Conservation (phyloP, 2,329 filamentous ascomycete genomes). For the Fusarium sublunatum region DNA sequence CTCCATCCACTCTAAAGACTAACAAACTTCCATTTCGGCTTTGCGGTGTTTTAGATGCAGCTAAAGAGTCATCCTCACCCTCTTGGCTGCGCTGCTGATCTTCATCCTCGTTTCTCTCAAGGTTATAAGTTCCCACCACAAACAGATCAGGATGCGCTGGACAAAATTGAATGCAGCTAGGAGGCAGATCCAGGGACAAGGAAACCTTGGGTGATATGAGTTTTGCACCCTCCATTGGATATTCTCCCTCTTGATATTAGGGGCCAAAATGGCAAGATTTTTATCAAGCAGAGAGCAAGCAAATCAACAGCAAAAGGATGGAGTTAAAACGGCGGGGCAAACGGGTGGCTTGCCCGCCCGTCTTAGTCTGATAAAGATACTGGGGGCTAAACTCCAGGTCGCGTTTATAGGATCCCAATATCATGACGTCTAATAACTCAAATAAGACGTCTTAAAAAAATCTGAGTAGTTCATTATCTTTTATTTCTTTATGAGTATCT, state of each 20-base stretch:
- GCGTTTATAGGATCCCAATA: background rate
- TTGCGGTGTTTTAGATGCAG: conserved; percentile 59
- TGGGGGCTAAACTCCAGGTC: conserved; percentile 24
- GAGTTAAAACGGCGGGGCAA: conserved; percentile 36
- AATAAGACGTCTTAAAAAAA: background rate
- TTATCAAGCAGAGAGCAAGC: conserved; percentile 1
- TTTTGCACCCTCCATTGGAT: conserved; percentile 39
- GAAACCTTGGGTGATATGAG: conserved; percentile 59
- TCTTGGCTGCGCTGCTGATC: conserved; percentile 16
- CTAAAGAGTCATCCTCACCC: conserved; percentile 38
- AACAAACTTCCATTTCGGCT: conserved; percentile 79
- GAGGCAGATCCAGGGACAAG: conserved; percentile 72
- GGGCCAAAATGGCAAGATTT: conserved; percentile 16
- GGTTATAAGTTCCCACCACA: conserved; percentile 85
- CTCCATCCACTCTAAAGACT: conserved; percentile 67
- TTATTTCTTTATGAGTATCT: too few relatives aligned
- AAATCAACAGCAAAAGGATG: conserved; percentile 17
- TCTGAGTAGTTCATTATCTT: background rate
- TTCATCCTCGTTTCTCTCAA: conserved; percentile 65
- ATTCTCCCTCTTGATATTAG: background rate
- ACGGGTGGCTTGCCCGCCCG: conserved; percentile 26
- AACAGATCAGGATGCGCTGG: conserved; percentile 72
- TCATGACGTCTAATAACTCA: background rate
- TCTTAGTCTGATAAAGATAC: background rate
- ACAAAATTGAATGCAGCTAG: conserved; percentile 82